Conservation (phyloP, 768 basidiomycete genomes). For the Mycena vulgaris region DNA sequence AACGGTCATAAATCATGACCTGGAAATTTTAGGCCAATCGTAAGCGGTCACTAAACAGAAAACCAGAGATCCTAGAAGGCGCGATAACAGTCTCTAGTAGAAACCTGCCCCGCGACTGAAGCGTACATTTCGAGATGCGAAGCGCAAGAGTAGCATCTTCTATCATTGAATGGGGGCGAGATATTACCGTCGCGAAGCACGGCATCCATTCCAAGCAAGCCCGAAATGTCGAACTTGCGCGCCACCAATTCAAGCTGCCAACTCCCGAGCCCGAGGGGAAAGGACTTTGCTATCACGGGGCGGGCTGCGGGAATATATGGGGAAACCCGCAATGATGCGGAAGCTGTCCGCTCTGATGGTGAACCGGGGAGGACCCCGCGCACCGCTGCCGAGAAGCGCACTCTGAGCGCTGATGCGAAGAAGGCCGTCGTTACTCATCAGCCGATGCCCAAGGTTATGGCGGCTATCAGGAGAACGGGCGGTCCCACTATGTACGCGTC, state of each 20-base stretch:
- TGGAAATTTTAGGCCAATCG: no score
- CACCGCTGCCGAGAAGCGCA: constrained; percentile 33
- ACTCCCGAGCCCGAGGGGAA: constrained; percentile 10
- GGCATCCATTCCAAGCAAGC: neutral
- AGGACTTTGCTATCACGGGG: constrained; percentile 10
- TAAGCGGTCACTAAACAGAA: no score
- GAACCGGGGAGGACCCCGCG: constrained; percentile 27
- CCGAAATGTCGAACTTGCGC: neutral
- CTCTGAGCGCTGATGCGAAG: constrained; percentile 34
- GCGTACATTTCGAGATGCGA: no score
- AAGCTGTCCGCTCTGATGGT: constrained; percentile 28
- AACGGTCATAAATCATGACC: no score
- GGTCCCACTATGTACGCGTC: constrained; percentile 8
- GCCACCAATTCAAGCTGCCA: neutral
- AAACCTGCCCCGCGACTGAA: no score
- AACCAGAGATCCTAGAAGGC: no score
- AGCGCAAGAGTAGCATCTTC: no score
- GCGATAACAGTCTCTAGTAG: no score
- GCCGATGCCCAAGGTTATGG: constrained; percentile 26
- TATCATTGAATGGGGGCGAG: neutral
- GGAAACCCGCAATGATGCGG: constrained; percentile 19
- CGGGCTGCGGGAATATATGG: constrained; percentile 26
- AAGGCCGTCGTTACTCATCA: constrained; percentile 26
- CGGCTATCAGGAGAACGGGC: constrained; percentile 31
- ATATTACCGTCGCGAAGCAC: neutral